Conservation (phyloP, 2,329 filamentous ascomycete species). For the Stylonectria norvegica region DNA sequence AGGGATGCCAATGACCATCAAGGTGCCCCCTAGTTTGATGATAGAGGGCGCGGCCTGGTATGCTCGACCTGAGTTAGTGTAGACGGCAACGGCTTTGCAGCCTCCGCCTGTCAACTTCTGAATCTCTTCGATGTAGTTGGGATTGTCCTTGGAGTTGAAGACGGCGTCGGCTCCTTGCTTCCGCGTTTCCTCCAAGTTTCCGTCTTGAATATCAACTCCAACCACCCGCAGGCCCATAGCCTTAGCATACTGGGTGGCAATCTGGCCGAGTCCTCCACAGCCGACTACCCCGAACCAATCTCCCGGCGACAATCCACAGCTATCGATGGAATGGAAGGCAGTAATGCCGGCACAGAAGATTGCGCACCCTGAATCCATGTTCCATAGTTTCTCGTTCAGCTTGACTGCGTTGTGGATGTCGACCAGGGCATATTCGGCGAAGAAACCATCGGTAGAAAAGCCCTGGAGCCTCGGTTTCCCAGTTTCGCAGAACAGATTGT, state of each 20-base stretch:
- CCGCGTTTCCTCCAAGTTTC: constrained; percentile 37
- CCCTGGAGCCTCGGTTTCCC: constrained; percentile 39
- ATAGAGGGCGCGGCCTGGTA: constrained; percentile 30
- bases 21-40: constrained; percentile 35
- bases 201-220: constrained; percentile 43
- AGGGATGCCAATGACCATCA: constrained; percentile 43
- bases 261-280: constrained; percentile 43
- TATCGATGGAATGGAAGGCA: constrained; percentile 38
- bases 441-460: constrained; percentile 43
- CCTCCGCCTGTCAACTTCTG: constrained; percentile 41
- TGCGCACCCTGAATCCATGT: constrained; percentile 31
- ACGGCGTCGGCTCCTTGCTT: constrained; percentile 39
- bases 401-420: constrained; percentile 43
- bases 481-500: constrained; percentile 39
- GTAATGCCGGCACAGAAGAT: constrained; percentile 52
- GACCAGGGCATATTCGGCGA: constrained; percentile 45
- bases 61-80: constrained; percentile 28
- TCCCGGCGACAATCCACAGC: constrained; percentile 33
- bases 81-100: constrained; percentile 40
- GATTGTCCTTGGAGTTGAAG: constrained; percentile 41
- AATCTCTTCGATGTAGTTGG: constrained; percentile 36
- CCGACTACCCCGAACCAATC: constrained; percentile 43
- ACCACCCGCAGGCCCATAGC: constrained; percentile 43
- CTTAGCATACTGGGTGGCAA: constrained; percentile 44
- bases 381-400: constrained; percentile 33